These are phyloP conservation scores for Monosporascus sp. DNA, from an alignment of 2,329 filamentous ascomycete species.

Conservation along the genomic window DNA sequence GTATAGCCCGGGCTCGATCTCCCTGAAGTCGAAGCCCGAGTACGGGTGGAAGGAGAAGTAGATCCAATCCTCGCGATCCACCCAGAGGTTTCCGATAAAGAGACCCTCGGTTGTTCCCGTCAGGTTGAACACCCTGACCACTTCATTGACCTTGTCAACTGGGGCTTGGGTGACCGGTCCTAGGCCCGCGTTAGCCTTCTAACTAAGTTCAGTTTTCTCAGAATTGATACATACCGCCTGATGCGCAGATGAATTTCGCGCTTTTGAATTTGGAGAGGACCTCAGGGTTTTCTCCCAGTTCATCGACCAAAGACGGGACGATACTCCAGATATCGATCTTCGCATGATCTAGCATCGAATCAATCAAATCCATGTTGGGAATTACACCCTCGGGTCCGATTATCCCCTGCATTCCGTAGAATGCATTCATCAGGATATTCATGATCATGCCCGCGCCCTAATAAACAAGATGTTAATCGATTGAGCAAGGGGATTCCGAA, in stretches of 20 bases:
- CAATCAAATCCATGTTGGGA: constrained; percentile 31
- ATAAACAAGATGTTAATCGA: neutral
- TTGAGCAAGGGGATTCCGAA: neutral
- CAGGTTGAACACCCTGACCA: constrained; percentile 28
- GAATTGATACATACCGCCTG: constrained; percentile 19
- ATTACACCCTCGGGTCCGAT: constrained; percentile 30
- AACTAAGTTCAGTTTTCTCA: neutral
- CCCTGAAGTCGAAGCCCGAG: constrained; percentile 30
- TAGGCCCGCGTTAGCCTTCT: neutral
- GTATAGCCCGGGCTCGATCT: constrained; percentile 23
- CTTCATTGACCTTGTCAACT: constrained; percentile 25
- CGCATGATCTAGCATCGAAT: constrained; percentile 25
- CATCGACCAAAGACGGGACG: constrained; percentile 31
- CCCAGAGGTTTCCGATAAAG: constrained; percentile 28
- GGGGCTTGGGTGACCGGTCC: constrained; percentile 24
- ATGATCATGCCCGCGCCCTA: constrained; percentile 38
- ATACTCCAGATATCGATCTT: constrained; percentile 35
- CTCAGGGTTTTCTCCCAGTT: constrained; percentile 26
- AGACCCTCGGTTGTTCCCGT: constrained; percentile 31
- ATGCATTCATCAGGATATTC: constrained; percentile 33
- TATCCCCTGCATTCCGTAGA: constrained; percentile 31
- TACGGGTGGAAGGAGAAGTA: constrained; percentile 30
- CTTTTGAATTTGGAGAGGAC: constrained; percentile 25
- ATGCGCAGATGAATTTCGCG: constrained; percentile 33
- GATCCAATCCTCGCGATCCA: constrained; percentile 17